Evolutionary conservation across 2,329 filamentous ascomycete species (phyloP), one percentile per base, ranked within the genome.

Genomic region (Trichoderma polysporum): DNA sequence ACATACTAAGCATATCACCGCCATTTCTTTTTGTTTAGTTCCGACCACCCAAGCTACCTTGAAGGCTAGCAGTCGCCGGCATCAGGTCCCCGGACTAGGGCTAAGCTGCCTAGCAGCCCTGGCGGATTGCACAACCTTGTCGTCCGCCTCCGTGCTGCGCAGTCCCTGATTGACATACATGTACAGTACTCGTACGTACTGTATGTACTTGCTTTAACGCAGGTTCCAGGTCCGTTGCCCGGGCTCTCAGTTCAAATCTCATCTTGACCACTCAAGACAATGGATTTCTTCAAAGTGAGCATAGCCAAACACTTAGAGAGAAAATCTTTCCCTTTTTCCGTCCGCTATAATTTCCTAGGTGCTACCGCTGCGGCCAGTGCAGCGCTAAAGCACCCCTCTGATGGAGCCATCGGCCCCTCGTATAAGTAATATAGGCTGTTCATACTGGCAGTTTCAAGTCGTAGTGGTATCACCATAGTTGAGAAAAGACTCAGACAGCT

Each of bases 51-150:
- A 62, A 39, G 57, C 27, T 19, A 37, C 49, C 37, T 27, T 39
- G 49, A 39, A 47, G n/a, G n/a, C 39, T 45, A 66, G n/a, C 37
- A 52, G 52, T 62, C 66, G n/a, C 66, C 66, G 59, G 66, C 66
- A 57, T 33, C 66, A 22, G 35, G 66, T 58, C 59, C 66, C 66
- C 66, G 59, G 66, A 64, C 66, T 49, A 22, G 33, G 29, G 58
- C 66, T 49, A 67, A 64, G 31, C 39, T 50, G 31, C 56, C 22
- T 62, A 54, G 35, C 47, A 47, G 25, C 47, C 53, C 29, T 59
- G 57, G 59, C 35, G 57, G 31, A 54, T 15, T 29, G 37, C 49
- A 56, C 15, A 59, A 61, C 49, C 41, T 56, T 52, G 57, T 47
- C 29, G 47, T 37, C 39, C 33, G 25, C 31, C 37, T 49, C 35